Evolutionary conservation across 169 alveolate species (phyloP).

Genomic region (Plasmodium chabaudi): DNA sequence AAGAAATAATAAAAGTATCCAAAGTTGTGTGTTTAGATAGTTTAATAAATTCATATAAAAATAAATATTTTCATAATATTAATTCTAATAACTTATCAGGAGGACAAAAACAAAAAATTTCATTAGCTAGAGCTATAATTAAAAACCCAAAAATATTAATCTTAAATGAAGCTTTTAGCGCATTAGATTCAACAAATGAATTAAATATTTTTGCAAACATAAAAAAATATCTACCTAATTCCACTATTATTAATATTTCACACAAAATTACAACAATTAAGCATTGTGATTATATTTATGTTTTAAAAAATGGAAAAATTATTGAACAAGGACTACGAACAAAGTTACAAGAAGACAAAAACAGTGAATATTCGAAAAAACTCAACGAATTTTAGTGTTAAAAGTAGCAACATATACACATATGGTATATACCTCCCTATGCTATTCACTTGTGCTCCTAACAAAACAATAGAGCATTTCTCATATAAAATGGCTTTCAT

Average conservation of each 20-base stretch:
- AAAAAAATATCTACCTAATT: constrained; percentile 54
- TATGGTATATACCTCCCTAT: no score
- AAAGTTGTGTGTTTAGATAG: constrained; percentile 40
- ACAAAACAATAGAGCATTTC: no score
- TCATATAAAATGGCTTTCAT: no score
- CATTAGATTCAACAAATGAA: constrained; percentile 85
- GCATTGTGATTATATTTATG: constrained; percentile 77
- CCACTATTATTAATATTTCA: constrained; percentile 80
- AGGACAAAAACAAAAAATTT: constrained; percentile 89
- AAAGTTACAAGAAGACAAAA: constrained; percentile 27
- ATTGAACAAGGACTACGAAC: constrained; percentile 78
- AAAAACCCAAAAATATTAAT: constrained; percentile 84
- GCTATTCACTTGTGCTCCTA: no score
- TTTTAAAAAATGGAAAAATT: constrained; percentile 75
- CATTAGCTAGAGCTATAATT: constrained; percentile 87
- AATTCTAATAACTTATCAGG: constrained; percentile 80
- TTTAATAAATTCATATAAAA: constrained; percentile 46
- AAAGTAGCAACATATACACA: no score
- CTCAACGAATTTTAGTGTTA: constrained; percentile 28
- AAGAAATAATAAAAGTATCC: constrained; percentile 63
- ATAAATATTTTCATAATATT: constrained; percentile 62
- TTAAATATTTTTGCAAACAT: constrained; percentile 77
- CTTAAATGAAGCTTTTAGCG: constrained; percentile 93
- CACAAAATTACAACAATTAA: constrained; percentile 82
- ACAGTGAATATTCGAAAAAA: constrained; percentile 74